Evolutionary conservation across 306 rosid species (phyloP), one percentile per base, ranked within the genome.

Genomic region (Begonia loranthoides): DNA sequence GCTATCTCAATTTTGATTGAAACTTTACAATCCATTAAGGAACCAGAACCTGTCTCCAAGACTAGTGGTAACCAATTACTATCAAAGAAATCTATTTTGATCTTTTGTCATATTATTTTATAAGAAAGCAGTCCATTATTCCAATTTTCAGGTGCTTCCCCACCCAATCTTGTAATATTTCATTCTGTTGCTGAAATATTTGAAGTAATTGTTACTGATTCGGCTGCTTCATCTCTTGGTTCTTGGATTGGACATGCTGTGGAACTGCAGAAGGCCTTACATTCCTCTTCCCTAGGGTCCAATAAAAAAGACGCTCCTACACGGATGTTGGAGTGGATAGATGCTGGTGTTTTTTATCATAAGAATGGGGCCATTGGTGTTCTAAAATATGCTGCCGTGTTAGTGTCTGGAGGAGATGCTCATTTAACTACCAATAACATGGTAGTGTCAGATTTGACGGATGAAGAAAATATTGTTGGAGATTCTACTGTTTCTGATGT

Each of bases 391-490:
- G 94, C 94, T 72, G 95, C 99, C 54, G 79, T 80, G 51, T 69
- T 90, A 74, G 95, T 81, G 72, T 86, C 99, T 36, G 99, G 94
- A 60, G 94, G 94, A 59, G 99, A 90, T 74, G 99, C 95, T 34
- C 89, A 86, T 67, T 78, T 83, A 64, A 85, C 71, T 60, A 77
- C 88, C 66, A 74, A 76, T 53, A 76, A 74, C 56, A 63, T 79
- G 58, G 73, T 81, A 63, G 92, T 78, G 56, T 78, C 99, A 24
- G 99, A 90, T 73, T 59, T 90, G 64, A 80, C 88, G 28, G 99
- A 90, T 74, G 80, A 66, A 62, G 99, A 86, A 56, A 80, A 69
- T 81, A 75, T 70, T 49, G 81, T 78, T 56, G 99, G 94, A 64
- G 99, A 90, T 60, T 43, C 83, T 4, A 43, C 72, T 62, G 82